Base-by-base conservation (phyloP, 495 filamentous ascomycete genomes). In the Copromyces sp. region DNA sequence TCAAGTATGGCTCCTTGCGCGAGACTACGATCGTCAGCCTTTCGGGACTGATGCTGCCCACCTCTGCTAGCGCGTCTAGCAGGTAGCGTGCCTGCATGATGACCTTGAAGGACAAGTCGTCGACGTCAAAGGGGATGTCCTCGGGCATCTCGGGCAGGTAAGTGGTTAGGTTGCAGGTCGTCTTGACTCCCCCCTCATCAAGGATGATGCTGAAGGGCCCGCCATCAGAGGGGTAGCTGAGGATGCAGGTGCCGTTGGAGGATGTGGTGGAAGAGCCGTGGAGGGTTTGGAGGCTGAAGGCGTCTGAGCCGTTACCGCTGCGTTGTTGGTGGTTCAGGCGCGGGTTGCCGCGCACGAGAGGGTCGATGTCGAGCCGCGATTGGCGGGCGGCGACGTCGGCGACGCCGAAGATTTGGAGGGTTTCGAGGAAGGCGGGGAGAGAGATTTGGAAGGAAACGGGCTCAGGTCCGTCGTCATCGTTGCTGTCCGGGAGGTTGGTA, bases 11-110 rank as follows among this genome's bases (percentile, higher is more conserved):
- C 74, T 88, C 86, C 29, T 79, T 83, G 24, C 89, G 86, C 24
- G 86, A 89, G 17, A 92, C 90, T 9, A 86, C 85, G 37, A 97
- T 85, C 68, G 87, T 90, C 70, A 87, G 79, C 20, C 74, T 86
- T 65, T 80, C 86, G 1, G 92, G 93, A 42, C 81, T 86, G 14
- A 93, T 90, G 0, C 91, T 89, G n/a, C 89, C 88, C 6, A 98
- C 87, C 80, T 98, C 94, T 24, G 86, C 87, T 74, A 97, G 86
- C n/a, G 92, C 90, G 79, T 97, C 93, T 70, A 93, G 87, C 16
- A 98, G 86, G 88, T 90, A 94, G 70, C 87, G 87, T 40, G 92
- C 88, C 71, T 92, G 90, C 90, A 96, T 97, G 80, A 99, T 98
- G 70, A 97, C 93, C 76, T 99, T 99, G 83, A 95, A 92, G 44